These are phyloP conservation scores for Fusarium oligoseptatum DNA, from an alignment of 2,329 filamentous ascomycete genomes.

Conservation along the genomic window DNA sequence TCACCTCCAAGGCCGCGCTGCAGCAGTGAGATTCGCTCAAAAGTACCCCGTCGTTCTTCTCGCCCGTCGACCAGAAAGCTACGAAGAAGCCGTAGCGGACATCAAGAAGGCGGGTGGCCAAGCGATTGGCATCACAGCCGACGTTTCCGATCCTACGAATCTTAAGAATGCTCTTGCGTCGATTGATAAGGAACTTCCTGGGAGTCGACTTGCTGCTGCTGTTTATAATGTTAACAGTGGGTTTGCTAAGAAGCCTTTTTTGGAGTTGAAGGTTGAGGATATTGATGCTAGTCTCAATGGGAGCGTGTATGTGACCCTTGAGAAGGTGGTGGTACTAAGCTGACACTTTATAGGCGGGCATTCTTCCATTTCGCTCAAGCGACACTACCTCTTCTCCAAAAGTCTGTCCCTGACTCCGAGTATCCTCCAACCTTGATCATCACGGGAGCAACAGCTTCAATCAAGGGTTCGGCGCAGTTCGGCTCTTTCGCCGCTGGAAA, in stretches of 20 bases:
- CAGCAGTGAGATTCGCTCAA: constrained; percentile 71
- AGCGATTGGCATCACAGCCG: constrained; percentile 76
- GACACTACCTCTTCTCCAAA: constrained; percentile 77
- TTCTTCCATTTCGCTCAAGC: constrained; percentile 83
- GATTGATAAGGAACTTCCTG: constrained; percentile 71
- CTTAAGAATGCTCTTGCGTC: constrained; percentile 71
- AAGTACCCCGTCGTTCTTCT: constrained; percentile 81
- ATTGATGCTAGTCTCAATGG: constrained; percentile 60
- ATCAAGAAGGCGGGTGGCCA: constrained; percentile 77
- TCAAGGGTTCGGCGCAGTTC: constrained; percentile 79
- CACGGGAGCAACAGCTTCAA: constrained; percentile 86
- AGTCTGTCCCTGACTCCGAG: constrained; percentile 64
- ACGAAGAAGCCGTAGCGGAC: constrained; percentile 74
- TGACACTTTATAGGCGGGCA: constrained; percentile 63
- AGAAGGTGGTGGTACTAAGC: accelerated
- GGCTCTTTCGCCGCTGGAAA: constrained; percentile 82
- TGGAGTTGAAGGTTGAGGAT: constrained; percentile 66
- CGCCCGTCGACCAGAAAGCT: constrained; percentile 76
- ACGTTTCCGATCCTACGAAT: constrained; percentile 56
- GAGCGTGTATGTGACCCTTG: constrained; percentile 60
- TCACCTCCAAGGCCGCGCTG: constrained; percentile 55
- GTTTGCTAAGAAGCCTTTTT: constrained; percentile 67
- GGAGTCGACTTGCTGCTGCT: constrained; percentile 70
- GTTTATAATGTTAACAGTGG: constrained; percentile 76
- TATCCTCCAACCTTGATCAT: constrained; percentile 85